These are phyloP conservation scores for Wickerhamomyces kurtzmanii DNA, from an alignment of 805 yeast species.

Conservation along the genomic window DNA sequence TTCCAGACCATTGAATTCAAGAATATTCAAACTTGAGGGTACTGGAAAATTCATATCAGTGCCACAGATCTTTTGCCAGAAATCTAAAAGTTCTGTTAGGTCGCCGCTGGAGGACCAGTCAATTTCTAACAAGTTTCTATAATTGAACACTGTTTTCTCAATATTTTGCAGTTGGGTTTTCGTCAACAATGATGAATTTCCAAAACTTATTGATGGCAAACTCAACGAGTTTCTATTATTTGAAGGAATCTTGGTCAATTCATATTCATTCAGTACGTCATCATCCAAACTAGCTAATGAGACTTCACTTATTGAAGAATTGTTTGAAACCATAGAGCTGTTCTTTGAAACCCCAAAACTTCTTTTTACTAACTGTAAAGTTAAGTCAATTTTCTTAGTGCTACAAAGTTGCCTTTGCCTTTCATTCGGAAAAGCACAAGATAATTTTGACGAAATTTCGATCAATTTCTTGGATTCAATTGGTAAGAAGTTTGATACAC, in stretches of 20 bases:
- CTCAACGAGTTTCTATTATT: slow-evolving; percentile 31
- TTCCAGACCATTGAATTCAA: slow-evolving; percentile 57
- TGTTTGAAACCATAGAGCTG: slow-evolving; percentile 25
- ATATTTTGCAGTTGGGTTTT: slow-evolving; percentile 12
- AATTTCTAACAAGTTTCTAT: no score
- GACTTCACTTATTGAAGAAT: slow-evolving; percentile 19
- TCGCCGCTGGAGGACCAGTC: no score
- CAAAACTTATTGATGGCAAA: slow-evolving; percentile 15
- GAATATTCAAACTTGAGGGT: slow-evolving; percentile 12
- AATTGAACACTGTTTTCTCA: no score
- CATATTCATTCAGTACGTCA: slow-evolving; percentile 50
- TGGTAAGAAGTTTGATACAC: slow-evolving; percentile 50
- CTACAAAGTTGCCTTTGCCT: neutral
- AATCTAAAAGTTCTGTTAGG: slow-evolving; percentile 6
- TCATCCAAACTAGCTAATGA: slow-evolving; percentile 25
- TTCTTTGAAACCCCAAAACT: slow-evolving; percentile 24
- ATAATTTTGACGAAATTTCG: slow-evolving; percentile 51
- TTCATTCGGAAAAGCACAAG: slow-evolving; percentile 19
- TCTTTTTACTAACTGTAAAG: slow-evolving; percentile 43
- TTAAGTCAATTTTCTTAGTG: slow-evolving; percentile 8
- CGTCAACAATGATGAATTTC: slow-evolving; percentile 10
- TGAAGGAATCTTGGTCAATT: slow-evolving; percentile 33
- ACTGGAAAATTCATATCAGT: slow-evolving; percentile 5
- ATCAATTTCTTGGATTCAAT: slow-evolving; percentile 53
- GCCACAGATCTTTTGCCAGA: slow-evolving; percentile 1